These are phyloP conservation scores for Aspergillus piperis DNA, from an alignment of 2,329 filamentous ascomycete genomes.

Conservation along the genomic window DNA sequence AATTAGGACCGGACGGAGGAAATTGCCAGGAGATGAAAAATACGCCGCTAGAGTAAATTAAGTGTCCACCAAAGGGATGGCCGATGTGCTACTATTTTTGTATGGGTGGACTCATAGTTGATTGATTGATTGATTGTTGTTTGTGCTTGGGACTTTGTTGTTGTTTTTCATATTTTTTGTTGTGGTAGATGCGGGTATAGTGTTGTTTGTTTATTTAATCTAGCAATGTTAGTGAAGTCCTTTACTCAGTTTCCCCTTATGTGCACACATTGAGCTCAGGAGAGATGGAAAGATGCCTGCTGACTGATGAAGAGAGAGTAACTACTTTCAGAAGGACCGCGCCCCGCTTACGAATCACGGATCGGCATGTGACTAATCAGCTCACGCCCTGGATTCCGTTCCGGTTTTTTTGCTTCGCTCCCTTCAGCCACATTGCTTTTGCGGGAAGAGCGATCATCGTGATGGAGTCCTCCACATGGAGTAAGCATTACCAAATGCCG, in stretches of 20 bases:
- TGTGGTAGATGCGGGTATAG: not conserved
- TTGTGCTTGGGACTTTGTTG: not conserved
- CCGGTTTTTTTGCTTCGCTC: not conserved
- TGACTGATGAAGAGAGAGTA: not conserved
- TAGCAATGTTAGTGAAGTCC: not conserved
- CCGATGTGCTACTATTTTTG: not conserved
- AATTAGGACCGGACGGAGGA: not conserved
- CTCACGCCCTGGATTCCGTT: not conserved
- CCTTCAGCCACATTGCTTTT: conserved; percentile 9
- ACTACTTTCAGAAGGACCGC: too few species aligned
- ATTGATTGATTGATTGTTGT: not conserved
- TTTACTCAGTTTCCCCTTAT: too few species aligned
- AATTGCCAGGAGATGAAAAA: not conserved
- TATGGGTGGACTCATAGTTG: not conserved
- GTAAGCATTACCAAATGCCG: not conserved
- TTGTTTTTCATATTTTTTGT: not conserved
- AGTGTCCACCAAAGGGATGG: conserved; percentile 3
- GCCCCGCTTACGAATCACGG: not conserved
- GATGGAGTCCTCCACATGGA: not conserved
- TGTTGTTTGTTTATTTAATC: not conserved
- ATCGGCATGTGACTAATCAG: conserved; percentile 13
- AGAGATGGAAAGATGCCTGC: not conserved
- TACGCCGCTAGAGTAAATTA: conserved; percentile 5
- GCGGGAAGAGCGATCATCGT: not conserved
- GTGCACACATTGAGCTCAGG: too few species aligned